Evolutionary conservation across 1,284 basidiomycete genomes (phyloP).

Genomic region (Phellopilus nigrolimitatus): DNA sequence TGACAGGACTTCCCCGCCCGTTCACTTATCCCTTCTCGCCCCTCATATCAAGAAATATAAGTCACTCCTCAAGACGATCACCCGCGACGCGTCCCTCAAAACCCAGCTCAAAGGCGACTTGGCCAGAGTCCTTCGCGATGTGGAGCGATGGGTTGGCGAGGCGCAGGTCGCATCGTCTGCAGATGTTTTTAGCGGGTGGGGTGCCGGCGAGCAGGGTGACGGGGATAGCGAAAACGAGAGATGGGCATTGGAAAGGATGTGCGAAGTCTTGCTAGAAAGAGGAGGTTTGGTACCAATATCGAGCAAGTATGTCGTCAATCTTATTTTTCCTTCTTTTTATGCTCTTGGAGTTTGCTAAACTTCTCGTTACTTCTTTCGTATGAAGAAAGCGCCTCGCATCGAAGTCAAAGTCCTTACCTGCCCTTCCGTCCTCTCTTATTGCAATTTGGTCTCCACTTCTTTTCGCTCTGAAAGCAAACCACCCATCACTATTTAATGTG

Average conservation of each 20-base stretch:
- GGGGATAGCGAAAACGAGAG: slow-evolving; percentile 38
- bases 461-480: slow-evolving; percentile 50
- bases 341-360: slow-evolving; percentile 12
- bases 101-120: slow-evolving; percentile 47
- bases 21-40: slow-evolving; percentile 35
- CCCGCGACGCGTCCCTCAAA: slow-evolving; percentile 58
- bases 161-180: slow-evolving; percentile 55
- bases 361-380: background rate
- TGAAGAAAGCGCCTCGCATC: slow-evolving; percentile 57
- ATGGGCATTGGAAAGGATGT: slow-evolving; percentile 67
- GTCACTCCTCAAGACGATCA: slow-evolving; percentile 51
- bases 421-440: slow-evolving; percentile 49
- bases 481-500: slow-evolving; percentile 47
- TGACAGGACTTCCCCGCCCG: slow-evolving; percentile 25
- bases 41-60: slow-evolving; percentile 72
- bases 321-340: background rate
- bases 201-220: slow-evolving; percentile 37
- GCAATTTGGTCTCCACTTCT: slow-evolving; percentile 73
- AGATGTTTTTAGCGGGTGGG: slow-evolving; percentile 39
- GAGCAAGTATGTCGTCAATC: slow-evolving; percentile 54
- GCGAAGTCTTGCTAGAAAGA: slow-evolving; percentile 54
- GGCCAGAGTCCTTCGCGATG: slow-evolving; percentile 44
- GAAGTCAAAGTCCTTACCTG: slow-evolving; percentile 33
- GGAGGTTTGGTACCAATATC: slow-evolving; percentile 74
- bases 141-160: slow-evolving; percentile 72